phyloP scores from a whole-genome alignment of 768 basidiomycete species.

The Phanerodontia chrysosporium region DNA sequence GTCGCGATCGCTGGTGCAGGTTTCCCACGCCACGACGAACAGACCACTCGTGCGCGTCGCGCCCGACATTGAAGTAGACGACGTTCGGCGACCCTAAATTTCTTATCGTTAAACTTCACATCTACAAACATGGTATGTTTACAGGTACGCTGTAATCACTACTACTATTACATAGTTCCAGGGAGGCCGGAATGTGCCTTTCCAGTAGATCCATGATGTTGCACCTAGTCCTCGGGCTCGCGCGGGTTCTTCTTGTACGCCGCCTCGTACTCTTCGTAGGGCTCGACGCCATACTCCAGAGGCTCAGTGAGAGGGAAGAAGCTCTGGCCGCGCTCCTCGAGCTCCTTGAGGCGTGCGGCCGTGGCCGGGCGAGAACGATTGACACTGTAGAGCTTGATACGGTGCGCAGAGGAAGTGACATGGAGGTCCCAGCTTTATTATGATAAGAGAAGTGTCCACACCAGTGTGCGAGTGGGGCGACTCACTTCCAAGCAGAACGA shows the following conservation, averaged over 20 bases:
- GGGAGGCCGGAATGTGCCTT: too few species aligned
- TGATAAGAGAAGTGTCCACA: background rate
- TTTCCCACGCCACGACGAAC: background rate
- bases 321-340: conserved; percentile 34
- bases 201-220: too few species aligned
- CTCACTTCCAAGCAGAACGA: conserved; percentile 52
- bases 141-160: too few species aligned
- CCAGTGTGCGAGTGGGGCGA: background rate
- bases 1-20: background rate
- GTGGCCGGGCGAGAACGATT: conserved; percentile 41
- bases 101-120: too few species aligned
- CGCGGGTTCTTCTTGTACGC: conserved; percentile 11
- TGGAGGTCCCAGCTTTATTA: conserved; percentile 45
- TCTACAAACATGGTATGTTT: too few species aligned
- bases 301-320: conserved; percentile 41
- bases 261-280: conserved; percentile 11
- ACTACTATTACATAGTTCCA: too few species aligned
- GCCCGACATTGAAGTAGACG: too few species aligned
- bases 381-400: conserved; percentile 52
- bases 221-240: conserved; percentile 7
- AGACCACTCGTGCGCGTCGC: too few species aligned
- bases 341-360: conserved; percentile 35
- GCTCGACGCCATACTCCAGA: conserved; percentile 27
- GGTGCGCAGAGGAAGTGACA: conserved; percentile 49
- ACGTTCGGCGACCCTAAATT: too few species aligned